phyloP scores from a whole-genome alignment of 2,329 filamentous ascomycete genomes.

The Phyllosticta capitalensis region DNA sequence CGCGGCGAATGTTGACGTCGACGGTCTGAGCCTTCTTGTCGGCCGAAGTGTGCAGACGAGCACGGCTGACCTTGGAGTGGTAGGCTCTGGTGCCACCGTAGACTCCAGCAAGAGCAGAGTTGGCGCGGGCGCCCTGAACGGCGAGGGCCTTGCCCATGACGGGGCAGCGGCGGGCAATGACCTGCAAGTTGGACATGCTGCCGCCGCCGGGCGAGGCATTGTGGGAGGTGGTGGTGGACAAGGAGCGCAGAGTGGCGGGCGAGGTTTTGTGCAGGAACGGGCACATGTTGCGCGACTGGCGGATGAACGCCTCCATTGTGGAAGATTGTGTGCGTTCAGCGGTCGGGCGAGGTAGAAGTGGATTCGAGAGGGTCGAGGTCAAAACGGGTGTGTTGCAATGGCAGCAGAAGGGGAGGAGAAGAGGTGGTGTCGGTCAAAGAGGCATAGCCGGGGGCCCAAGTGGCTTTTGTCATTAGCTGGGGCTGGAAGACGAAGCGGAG shows the following conservation, averaged over 20 bases:
- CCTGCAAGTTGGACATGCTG: slow-evolving; percentile 93
- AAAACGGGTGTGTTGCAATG: background rate
- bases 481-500: background rate
- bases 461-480: background rate
- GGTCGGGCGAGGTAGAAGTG: background rate
- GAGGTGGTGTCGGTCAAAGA: background rate
- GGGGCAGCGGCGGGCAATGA: slow-evolving; percentile 87
- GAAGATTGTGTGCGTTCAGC: slow-evolving; percentile 3
- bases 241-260: slow-evolving; percentile 78
- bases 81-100: slow-evolving; percentile 42
- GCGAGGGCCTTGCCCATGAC: slow-evolving; percentile 98
- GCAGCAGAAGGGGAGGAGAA: background rate
- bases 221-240: slow-evolving; percentile 64
- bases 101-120: slow-evolving; percentile 36
- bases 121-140: slow-evolving; percentile 56
- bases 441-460: background rate
- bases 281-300: slow-evolving; percentile 93
- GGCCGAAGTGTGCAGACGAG: slow-evolving; percentile 71
- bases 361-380: background rate
- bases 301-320: slow-evolving; percentile 83
- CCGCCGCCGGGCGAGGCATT: slow-evolving; percentile 71
- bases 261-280: slow-evolving; percentile 95
- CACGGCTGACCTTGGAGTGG: slow-evolving; percentile 47
- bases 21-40: slow-evolving; percentile 70
- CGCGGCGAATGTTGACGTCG: slow-evolving; percentile 48